Evolutionary conservation across 73 alveolate species (phyloP).

Genomic region (Paramecium biaurelia): DNA sequence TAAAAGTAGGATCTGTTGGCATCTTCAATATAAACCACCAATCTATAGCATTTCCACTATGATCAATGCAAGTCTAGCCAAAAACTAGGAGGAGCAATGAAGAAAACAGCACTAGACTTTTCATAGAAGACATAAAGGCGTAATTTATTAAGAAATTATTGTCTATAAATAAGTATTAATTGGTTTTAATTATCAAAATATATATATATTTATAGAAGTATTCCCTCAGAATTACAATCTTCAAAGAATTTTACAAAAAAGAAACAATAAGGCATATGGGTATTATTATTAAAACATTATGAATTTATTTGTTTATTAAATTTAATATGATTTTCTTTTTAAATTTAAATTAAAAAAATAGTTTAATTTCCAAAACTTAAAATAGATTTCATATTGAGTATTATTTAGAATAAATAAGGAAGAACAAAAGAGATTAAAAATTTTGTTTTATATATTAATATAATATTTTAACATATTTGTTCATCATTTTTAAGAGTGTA

Average conservation of each 20-base stretch:
- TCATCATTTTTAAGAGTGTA: no score
- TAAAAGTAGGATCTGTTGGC: neutral
- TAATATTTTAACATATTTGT: no score
- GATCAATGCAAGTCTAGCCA: neutral
- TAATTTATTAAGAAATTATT: neutral
- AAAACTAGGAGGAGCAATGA: neutral
- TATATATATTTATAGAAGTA: neutral
- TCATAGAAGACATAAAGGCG: neutral
- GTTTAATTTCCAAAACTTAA: neutral
- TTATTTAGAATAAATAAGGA: neutral
- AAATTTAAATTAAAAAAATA: no score
- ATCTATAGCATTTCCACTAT: neutral
- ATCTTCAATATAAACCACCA: constrained; percentile 34
- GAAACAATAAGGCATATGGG: neutral
- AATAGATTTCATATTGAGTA: neutral
- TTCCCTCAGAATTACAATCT: neutral
- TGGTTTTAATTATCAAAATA: neutral
- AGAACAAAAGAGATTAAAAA: no score
- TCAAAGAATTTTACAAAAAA: neutral
- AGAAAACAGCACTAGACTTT: neutral
- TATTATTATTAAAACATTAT: no score
- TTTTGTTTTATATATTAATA: no score
- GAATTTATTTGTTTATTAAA: neutral
- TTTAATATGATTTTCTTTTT: neutral
- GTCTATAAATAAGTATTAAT: neutral